phyloP scores from a whole-genome alignment of 2,329 filamentous ascomycete species.

The Pseudocercospora ulei region DNA sequence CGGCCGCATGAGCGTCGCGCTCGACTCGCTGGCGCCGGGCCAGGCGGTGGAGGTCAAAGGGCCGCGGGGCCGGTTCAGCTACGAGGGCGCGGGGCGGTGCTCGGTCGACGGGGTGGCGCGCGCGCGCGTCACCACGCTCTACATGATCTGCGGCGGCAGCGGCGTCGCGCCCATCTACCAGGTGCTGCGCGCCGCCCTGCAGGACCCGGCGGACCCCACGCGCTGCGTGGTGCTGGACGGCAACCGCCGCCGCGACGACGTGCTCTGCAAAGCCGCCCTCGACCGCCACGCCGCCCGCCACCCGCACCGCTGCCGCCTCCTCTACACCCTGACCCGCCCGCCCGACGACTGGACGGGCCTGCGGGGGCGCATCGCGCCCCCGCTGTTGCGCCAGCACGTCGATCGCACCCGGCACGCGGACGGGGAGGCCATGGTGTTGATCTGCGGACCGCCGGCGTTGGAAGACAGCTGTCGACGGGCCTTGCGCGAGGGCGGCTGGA shows the following conservation, averaged over 20 bases:
- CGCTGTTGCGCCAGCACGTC: slow-evolving; percentile 53
- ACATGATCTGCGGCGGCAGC: slow-evolving; percentile 83
- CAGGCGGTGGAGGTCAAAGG: slow-evolving; percentile 76
- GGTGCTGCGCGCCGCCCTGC: slow-evolving; percentile 64
- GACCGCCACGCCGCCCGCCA: slow-evolving; percentile 52
- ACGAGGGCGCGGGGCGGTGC: slow-evolving; percentile 58
- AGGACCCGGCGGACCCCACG: slow-evolving; percentile 54
- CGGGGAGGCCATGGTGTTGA: slow-evolving; percentile 53
- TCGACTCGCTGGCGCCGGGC: slow-evolving; percentile 63
- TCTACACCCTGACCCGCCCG: slow-evolving; percentile 61
- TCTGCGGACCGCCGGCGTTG: slow-evolving; percentile 69
- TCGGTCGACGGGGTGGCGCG: slow-evolving; percentile 49
- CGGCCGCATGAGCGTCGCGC: slow-evolving; percentile 71
- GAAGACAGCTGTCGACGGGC: slow-evolving; percentile 56
- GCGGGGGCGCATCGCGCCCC: slow-evolving; percentile 55
- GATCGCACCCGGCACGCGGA: slow-evolving; percentile 31
- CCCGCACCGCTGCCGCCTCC: slow-evolving; percentile 50
- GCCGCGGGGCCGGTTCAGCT: slow-evolving; percentile 76
- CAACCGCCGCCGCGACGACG: slow-evolving; percentile 68
- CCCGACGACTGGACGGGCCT: slow-evolving; percentile 57
- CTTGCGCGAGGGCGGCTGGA: slow-evolving; percentile 57
- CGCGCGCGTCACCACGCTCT: slow-evolving; percentile 55
- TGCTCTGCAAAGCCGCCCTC: slow-evolving; percentile 66
- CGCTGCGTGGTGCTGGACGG: slow-evolving; percentile 66
- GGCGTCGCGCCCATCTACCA: slow-evolving; percentile 89